Evolutionary conservation across 768 basidiomycete species (phyloP).

Genomic region (Pleurotus eryngii): DNA sequence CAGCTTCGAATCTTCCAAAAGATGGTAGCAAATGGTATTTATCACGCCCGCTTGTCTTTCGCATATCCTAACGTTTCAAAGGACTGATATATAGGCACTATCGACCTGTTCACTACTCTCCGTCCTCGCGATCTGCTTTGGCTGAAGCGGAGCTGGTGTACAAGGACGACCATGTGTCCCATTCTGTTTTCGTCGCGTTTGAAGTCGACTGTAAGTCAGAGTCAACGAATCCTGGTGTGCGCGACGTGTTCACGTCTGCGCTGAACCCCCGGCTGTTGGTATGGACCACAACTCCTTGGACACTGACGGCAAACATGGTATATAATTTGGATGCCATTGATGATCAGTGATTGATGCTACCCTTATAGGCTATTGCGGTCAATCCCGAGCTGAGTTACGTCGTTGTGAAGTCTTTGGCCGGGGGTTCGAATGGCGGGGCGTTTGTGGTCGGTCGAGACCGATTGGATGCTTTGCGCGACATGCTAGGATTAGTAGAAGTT

Average conservation of each 20-base stretch:
- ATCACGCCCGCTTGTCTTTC: neutral
- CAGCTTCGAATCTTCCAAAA: constrained; percentile 81
- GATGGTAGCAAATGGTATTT: constrained; percentile 81
- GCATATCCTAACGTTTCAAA: constrained; percentile 19
- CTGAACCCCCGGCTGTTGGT: constrained; percentile 59
- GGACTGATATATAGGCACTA: constrained; percentile 84
- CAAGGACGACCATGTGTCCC: constrained; percentile 83
- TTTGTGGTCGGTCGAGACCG: constrained; percentile 54
- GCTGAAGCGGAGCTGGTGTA: constrained; percentile 95
- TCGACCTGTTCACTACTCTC: constrained; percentile 92
- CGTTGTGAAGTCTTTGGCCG: constrained; percentile 33
- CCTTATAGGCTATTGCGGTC: constrained; percentile 79
- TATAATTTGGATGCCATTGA: constrained; percentile 14
- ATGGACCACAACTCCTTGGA: constrained; percentile 99
- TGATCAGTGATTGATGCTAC: neutral
- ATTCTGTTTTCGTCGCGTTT: constrained; percentile 85
- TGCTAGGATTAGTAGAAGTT: constrained; percentile 35
- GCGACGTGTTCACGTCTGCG: constrained; percentile 25
- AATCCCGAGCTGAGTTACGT: constrained; percentile 70
- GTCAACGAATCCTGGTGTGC: constrained; percentile 22
- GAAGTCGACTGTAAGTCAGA: constrained; percentile 40
- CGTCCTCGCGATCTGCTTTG: constrained; percentile 89
- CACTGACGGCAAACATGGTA: constrained; percentile 93
- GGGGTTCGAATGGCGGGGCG: constrained; percentile 16
- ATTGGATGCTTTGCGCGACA: constrained; percentile 31